Conservation (phyloP, 768 basidiomycete species). For the Coprinellus micaceus region DNA sequence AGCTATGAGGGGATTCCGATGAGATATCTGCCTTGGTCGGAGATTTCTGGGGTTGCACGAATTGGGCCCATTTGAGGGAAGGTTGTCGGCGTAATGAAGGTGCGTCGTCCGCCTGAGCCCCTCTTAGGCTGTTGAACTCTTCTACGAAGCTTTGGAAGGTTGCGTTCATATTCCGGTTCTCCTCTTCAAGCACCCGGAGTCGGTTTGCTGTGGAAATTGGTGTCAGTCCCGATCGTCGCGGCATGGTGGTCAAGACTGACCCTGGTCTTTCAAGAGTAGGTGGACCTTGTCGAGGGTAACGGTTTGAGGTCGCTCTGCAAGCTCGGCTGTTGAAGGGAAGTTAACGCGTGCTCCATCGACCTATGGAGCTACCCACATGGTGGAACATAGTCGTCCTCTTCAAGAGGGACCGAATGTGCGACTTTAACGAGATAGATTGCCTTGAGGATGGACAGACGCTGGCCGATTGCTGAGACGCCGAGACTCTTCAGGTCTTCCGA, state of each 20-base stretch:
- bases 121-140: conserved; percentile 48
- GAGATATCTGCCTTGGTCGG: conserved; percentile 69
- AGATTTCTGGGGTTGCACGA: conserved; percentile 70
- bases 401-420: conserved; percentile 76
- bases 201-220: conserved; percentile 58
- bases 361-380: conserved; percentile 57
- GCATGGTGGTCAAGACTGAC: conserved; percentile 33
- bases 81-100: conserved; percentile 63
- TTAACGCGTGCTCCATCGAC: conserved; percentile 8
- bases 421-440: conserved; percentile 89
- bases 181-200: conserved; percentile 67
- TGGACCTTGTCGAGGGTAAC: conserved; percentile 65
- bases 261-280: conserved; percentile 69
- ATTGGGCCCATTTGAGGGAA: conserved; percentile 88
- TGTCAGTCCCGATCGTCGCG: not conserved
- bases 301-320: conserved; percentile 29
- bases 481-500: conserved; percentile 81
- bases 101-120: conserved; percentile 32
- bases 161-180: conserved; percentile 67
- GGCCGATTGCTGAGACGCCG: conserved; percentile 87
- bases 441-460: conserved; percentile 87
- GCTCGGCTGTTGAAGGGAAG: conserved; percentile 24
- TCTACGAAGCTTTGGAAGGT: conserved; percentile 63
- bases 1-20: conserved; percentile 70
- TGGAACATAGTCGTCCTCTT: conserved; percentile 81